These are phyloP conservation scores for Colletotrichum sp. DNA, from an alignment of 2,329 filamentous ascomycete species.

Conservation along the genomic window DNA sequence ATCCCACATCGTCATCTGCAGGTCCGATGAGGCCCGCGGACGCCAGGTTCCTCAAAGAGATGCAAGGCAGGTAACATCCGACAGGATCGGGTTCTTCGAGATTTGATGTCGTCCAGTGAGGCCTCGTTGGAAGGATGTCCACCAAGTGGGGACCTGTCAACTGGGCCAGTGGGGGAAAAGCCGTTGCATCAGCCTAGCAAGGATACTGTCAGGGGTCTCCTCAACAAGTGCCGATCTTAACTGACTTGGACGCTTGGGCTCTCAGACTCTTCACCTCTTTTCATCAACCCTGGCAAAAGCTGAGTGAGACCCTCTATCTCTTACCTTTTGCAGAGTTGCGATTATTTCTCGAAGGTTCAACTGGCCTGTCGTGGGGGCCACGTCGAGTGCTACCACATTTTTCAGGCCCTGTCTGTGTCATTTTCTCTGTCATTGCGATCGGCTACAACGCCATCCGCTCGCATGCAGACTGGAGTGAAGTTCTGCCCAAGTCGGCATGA, in stretches of 20 bases:
- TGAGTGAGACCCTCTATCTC: background rate
- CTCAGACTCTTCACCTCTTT: background rate
- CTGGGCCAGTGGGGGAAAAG: background rate
- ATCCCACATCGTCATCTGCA: background rate
- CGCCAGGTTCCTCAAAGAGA: background rate
- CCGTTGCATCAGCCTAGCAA: background rate
- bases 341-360: background rate
- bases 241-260: background rate
- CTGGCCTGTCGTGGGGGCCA: background rate
- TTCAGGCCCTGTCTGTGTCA: background rate
- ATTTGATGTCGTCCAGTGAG: background rate
- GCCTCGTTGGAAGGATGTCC: background rate
- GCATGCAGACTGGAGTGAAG: background rate
- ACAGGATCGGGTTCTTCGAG: background rate
- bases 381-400: background rate
- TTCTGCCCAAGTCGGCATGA: background rate
- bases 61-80: background rate
- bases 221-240: background rate
- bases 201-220: background rate
- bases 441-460: background rate
- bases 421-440: constrained; percentile 10
- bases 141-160: background rate
- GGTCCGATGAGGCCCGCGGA: background rate
- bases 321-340: background rate
- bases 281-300: background rate